A percentile compares a stretch with the other conserved stretches of the same genome.
These are phyloP conservation scores for Lobosporangium transversale DNA, from an alignment of 192 early-diverging fungal genomes.

Conservation along the genomic window DNA sequence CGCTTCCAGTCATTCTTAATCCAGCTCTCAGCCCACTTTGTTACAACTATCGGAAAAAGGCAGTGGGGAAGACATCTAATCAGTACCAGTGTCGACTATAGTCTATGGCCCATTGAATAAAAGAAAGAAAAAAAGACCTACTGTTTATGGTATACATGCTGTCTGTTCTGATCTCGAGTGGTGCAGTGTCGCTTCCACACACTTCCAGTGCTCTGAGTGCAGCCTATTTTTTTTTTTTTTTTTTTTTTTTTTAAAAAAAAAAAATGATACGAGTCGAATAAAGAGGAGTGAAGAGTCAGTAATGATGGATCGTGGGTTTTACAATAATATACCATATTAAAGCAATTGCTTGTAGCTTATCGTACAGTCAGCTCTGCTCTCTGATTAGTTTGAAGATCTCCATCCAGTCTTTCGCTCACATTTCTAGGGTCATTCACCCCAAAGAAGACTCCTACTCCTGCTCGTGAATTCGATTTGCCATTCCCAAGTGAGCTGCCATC, in stretches of 20 bases:
- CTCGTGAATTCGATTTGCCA: constrained; percentile 69
- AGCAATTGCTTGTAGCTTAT: too few relatives aligned
- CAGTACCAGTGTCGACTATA: too few relatives aligned
- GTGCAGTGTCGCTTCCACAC: constrained; percentile 32
- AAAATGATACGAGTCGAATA: not conserved
- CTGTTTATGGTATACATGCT: constrained; percentile 80
- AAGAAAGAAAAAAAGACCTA: constrained; percentile 12
- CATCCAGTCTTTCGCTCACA: constrained; percentile 62
- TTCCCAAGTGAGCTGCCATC: constrained; percentile 85
- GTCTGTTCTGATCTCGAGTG: constrained; percentile 78
- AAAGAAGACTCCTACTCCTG: constrained; percentile 90
- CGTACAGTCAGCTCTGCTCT: constrained; percentile 73
- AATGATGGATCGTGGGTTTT: not conserved
- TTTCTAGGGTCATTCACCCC: constrained; percentile 76
- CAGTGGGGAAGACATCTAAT: too few relatives aligned
- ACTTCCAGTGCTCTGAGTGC: constrained; percentile 64
- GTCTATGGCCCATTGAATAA: too few relatives aligned
- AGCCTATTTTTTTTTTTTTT: too few relatives aligned
- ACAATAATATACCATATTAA: not conserved
- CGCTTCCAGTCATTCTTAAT: constrained; percentile 72
- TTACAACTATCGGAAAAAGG: constrained; percentile 55
- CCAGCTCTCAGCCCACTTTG: constrained; percentile 80
- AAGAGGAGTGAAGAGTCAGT: not conserved
- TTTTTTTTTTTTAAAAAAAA: not conserved
- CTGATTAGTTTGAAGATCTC: constrained; percentile 74